phyloP scores from a whole-genome alignment of 768 basidiomycete species.

The Phaeolepiota aurea region DNA sequence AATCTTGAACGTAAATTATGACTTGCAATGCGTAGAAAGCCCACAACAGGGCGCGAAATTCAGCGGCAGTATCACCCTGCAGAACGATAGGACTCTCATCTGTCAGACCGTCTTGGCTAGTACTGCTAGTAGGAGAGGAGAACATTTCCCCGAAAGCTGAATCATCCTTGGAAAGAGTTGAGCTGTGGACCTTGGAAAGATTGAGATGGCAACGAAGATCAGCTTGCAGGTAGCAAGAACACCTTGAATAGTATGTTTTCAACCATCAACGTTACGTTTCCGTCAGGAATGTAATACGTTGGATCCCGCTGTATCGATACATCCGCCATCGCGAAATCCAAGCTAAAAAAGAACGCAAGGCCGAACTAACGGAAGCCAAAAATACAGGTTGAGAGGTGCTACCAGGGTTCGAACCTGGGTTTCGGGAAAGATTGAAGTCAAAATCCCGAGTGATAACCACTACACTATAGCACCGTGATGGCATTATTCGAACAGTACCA shows the following conservation, averaged over 20 bases:
- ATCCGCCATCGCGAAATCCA: neutral
- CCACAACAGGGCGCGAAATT: conserved; percentile 10
- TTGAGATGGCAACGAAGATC: neutral
- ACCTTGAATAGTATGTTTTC: conserved; percentile 4
- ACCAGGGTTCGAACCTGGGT: conserved; percentile 3
- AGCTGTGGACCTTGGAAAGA: conserved; percentile 2
- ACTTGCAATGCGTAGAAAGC: conserved; percentile 36
- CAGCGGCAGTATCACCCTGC: conserved; percentile 6
- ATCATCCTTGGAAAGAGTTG: conserved; percentile 6
- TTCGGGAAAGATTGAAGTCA: conserved; percentile 1
- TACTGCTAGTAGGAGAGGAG: neutral
- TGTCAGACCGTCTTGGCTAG: conserved; percentile 3
- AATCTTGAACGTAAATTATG: conserved; percentile 1
- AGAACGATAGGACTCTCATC: conserved; percentile 7
- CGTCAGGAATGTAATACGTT: conserved; percentile 2
- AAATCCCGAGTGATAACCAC: conserved; percentile 3
- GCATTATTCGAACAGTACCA: neutral
- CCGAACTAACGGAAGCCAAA: neutral
- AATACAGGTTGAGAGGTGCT: neutral
- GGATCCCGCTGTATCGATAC: neutral
- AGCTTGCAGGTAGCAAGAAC: conserved; percentile 1
- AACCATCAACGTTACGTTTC: conserved; percentile 2
- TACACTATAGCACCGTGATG: conserved; percentile 1
- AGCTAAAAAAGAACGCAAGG: neutral
- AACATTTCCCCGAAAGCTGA: conserved; percentile 7